Evolutionary conservation across 2,329 filamentous ascomycete species (phyloP).

Genomic region (Colletotrichum kahawae): DNA sequence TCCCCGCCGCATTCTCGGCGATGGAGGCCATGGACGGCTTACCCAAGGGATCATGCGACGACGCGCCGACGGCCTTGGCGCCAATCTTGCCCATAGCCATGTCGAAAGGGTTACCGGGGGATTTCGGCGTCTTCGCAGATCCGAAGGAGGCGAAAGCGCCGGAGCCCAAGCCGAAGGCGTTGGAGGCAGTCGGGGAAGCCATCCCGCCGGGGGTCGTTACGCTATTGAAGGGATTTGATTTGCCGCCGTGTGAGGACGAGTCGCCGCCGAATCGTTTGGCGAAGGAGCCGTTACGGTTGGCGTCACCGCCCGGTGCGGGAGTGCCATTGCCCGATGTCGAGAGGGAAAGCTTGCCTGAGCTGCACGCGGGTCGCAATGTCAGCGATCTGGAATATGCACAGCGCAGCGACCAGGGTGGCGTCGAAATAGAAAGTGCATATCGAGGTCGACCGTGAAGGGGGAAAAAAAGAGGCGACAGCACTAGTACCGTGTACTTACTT

Average conservation of each 20-base stretch:
- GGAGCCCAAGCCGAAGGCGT: slow-evolving; percentile 90
- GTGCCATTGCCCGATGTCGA: slow-evolving; percentile 70
- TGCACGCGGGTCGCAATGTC: slow-evolving; percentile 39
- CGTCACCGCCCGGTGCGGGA: slow-evolving; percentile 57
- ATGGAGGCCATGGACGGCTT: slow-evolving; percentile 52
- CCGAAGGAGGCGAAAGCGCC: slow-evolving; percentile 98
- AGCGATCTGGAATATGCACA: slow-evolving; percentile 11
- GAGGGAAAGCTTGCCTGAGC: slow-evolving; percentile 89
- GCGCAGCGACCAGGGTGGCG: slow-evolving; percentile 17
- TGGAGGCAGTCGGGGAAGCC: slow-evolving; percentile 82
- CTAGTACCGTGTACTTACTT: slow-evolving; percentile 62
- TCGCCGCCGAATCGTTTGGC: slow-evolving; percentile 79
- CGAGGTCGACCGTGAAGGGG: background rate
- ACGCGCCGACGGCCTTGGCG: slow-evolving; percentile 57
- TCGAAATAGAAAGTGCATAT: background rate
- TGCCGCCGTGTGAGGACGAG: slow-evolving; percentile 75
- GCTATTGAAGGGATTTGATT: slow-evolving; percentile 79
- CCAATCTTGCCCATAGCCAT: slow-evolving; percentile 61
- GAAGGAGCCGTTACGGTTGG: slow-evolving; percentile 66
- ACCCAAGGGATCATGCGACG: slow-evolving; percentile 35
- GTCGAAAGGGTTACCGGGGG: slow-evolving; percentile 81
- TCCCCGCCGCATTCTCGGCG: slow-evolving; percentile 62
- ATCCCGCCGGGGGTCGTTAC: slow-evolving; percentile 74
- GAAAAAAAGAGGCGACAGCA: background rate
- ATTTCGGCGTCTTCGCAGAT: slow-evolving; percentile 85